phyloP scores from a whole-genome alignment of 225 moss, liverwort and hornwort genomes.

The Rhytidiadelphus loreus region DNA sequence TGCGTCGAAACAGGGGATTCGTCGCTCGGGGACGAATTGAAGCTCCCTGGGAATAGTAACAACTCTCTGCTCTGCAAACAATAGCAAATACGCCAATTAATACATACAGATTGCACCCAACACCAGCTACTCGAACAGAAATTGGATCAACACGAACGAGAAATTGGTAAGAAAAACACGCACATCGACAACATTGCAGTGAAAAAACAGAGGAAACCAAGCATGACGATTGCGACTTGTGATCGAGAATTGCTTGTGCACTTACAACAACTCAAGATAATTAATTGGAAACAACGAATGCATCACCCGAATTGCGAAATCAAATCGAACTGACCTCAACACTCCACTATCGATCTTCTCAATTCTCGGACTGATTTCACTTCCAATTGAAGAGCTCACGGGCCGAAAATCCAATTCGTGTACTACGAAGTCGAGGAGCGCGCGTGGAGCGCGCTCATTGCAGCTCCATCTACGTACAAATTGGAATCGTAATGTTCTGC shows the following conservation, averaged over 20 bases:
- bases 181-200: neutral
- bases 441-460: too few relatives aligned
- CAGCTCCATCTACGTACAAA: neutral
- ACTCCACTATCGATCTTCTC: neutral
- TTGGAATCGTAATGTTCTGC: neutral
- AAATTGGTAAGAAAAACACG: neutral
- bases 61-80: neutral
- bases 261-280: neutral
- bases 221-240: too few relatives aligned
- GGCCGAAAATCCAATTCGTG: neutral
- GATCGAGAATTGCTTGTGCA: neutral
- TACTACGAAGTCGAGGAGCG: neutral
- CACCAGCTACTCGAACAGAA: neutral
- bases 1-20: neutral
- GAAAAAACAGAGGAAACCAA: neutral
- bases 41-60: neutral
- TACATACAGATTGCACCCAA: neutral
- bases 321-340: neutral
- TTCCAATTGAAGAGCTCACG: neutral
- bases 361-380: neutral
- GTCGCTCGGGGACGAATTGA: neutral
- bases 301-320: neutral
- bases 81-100: too few relatives aligned
- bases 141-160: neutral
- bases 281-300: neutral